A percentile compares a stretch with the other conserved stretches of the same genome.
Conservation (phyloP, 1,139 yeast species). For the Yamadazyma songkhlaensis region DNA sequence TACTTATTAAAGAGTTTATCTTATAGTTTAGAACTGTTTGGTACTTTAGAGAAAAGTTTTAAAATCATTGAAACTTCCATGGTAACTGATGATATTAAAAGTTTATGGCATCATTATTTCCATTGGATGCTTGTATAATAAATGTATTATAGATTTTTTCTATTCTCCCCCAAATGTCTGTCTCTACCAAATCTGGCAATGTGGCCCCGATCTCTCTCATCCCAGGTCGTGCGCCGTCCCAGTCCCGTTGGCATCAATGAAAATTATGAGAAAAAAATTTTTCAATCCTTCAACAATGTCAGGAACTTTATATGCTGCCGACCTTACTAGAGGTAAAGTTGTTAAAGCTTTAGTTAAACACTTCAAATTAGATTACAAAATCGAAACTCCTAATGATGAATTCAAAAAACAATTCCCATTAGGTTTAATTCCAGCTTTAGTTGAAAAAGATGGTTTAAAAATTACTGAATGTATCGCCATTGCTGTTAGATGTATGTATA, state of each 20-base stretch:
- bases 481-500: conserved; percentile 40
- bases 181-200: too few species aligned
- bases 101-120: conserved; percentile 12
- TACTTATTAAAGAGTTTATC: conserved; percentile 42
- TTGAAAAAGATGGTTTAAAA: conserved; percentile 77
- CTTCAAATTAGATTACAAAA: conserved; percentile 67
- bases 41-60: conserved; percentile 27
- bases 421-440: conserved; percentile 71
- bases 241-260: too few species aligned
- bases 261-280: conserved; percentile 1
- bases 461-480: conserved; percentile 81
- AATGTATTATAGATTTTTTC: not conserved
- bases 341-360: conserved; percentile 57
- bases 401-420: conserved; percentile 65
- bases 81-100: conserved; percentile 20
- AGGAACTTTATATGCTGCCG: conserved; percentile 60
- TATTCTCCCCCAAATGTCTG: too few species aligned
- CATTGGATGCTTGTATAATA: conserved; percentile 16
- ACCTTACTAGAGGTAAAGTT: conserved; percentile 43
- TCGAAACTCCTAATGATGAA: conserved; percentile 46
- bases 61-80: conserved; percentile 21
- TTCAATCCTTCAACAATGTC: conserved; percentile 44
- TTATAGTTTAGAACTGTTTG: conserved; percentile 56
- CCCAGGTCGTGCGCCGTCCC: too few species aligned
- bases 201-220: too few species aligned